Evolutionary conservation across 2,329 filamentous ascomycete genomes (phyloP).

Genomic region (Davidsoniella neocaledoniae): DNA sequence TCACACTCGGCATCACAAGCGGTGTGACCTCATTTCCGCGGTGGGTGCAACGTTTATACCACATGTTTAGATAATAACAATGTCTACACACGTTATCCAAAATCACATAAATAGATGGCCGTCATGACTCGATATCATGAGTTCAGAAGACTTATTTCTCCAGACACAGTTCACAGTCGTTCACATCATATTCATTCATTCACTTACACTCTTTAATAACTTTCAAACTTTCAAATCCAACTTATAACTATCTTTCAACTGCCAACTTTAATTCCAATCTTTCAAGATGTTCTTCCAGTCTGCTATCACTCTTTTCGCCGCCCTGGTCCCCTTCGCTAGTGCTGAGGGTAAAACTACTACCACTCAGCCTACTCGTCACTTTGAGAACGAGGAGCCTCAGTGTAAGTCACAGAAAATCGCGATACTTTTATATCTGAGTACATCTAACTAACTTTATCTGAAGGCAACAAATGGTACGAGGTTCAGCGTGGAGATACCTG

Average conservation of each 20-base stretch:
- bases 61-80: too few species aligned
- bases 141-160: too few species aligned
- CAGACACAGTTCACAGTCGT: too few species aligned
- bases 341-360: constrained; percentile 2
- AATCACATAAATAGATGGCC: too few species aligned
- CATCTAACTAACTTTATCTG: background rate
- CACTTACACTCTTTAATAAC: background rate
- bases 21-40: too few species aligned
- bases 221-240: too few species aligned
- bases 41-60: too few species aligned
- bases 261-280: background rate
- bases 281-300: constrained; percentile 7
- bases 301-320: background rate
- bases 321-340: background rate
- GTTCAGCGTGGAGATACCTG: constrained; percentile 10
- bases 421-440: background rate
- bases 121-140: too few species aligned
- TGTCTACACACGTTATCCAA: too few species aligned
- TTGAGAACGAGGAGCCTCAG: background rate
- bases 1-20: too few species aligned
- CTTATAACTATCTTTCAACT: too few species aligned
- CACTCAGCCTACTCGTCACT: background rate
- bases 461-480: constrained; percentile 10
- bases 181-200: too few species aligned
- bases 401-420: background rate